Evolutionary conservation across 2,329 filamentous ascomycete genomes (phyloP), one percentile per base, ranked within the genome.

Genomic region (Lachnellula occidentalis): DNA sequence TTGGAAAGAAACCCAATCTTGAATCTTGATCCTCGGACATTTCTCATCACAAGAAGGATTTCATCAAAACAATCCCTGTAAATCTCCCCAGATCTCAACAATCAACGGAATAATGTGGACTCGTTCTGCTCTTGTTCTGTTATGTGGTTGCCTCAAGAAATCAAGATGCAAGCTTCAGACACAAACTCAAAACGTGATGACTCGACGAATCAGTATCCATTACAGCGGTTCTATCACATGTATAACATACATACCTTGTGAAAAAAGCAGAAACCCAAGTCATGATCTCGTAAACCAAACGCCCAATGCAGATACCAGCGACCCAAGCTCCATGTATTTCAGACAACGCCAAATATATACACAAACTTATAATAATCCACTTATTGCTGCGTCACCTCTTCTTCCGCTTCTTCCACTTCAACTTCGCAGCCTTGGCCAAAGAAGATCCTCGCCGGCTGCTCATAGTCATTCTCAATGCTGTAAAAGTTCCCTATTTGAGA

Each of bases 391-490:
- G 14, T 22, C 19, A 31, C 41, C 17, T n/a, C 17, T 14, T 53
- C 51, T 48, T 50, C 56, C 17, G 11, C 17, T 14, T 53, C 51
- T 48, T 50, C 56, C n/a, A 55, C 62, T 6, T 51, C 34, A 43
- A 64, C 45, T 59, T 86, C 89, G 71, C 87, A 92, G 6, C 87
- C 92, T 70, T 99, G 94, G 1, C 91, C 85, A 71, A 97, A 99
- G 75, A 97, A 97, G 48, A 97, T 79, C 39, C 88, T 83, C 4
- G 90, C 88, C 4, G 84, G 80, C 57, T 78, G 76, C 59, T 86
- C 79, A 65, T 85, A 84, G 54, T 90, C 84, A 70, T 97, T 99
- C 53, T 79, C 78, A 65, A 99, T 96, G 67, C 87, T 88, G 72
- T 99, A 99, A 64, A 90, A 88, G 68, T 97, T 97, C 50, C 92